Evolutionary conservation across 306 rosid species (phyloP).

Genomic region (Malus asiatica): DNA sequence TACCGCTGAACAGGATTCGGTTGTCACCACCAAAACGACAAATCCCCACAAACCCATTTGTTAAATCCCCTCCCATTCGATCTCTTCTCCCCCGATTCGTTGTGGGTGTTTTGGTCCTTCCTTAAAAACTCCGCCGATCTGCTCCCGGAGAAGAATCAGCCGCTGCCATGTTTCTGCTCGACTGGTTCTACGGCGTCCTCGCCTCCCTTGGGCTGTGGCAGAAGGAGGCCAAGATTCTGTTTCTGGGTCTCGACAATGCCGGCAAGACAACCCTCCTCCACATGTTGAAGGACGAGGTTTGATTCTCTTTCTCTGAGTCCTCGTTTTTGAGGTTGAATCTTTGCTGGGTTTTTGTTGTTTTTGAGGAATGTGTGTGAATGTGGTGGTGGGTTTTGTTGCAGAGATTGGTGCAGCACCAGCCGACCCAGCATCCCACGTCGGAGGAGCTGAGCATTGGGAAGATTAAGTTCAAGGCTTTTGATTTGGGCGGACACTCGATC

Average conservation of each 20-base stretch:
- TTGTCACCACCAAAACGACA: neutral
- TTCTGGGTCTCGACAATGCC: constrained; percentile 90
- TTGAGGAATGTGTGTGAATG: neutral
- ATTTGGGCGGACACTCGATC: constrained; percentile 91
- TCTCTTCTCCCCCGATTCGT: neutral
- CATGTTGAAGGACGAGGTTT: constrained; percentile 97
- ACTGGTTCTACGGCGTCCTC: constrained; percentile 87
- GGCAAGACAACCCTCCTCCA: constrained; percentile 96
- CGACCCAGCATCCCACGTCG: constrained; percentile 86
- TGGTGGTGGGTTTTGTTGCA: constrained; percentile 27
- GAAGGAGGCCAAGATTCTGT: constrained; percentile 94
- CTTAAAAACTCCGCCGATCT: constrained; percentile 9
- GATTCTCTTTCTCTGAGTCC: neutral
- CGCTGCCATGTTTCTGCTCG: constrained; percentile 55
- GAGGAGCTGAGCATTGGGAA: constrained; percentile 92
- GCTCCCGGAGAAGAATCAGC: neutral
- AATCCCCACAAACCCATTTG: neutral
- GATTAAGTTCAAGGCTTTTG: constrained; percentile 92
- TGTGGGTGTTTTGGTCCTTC: neutral
- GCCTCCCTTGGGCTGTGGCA: constrained; percentile 96
- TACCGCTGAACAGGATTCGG: constrained; percentile 4
- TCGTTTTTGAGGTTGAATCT: neutral
- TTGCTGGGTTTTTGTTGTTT: neutral
- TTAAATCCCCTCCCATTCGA: neutral
- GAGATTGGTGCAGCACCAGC: constrained; percentile 94